Evolutionary conservation across 192 early-diverging fungal species (phyloP).

Genomic region (Lobulomyces angularis): DNA sequence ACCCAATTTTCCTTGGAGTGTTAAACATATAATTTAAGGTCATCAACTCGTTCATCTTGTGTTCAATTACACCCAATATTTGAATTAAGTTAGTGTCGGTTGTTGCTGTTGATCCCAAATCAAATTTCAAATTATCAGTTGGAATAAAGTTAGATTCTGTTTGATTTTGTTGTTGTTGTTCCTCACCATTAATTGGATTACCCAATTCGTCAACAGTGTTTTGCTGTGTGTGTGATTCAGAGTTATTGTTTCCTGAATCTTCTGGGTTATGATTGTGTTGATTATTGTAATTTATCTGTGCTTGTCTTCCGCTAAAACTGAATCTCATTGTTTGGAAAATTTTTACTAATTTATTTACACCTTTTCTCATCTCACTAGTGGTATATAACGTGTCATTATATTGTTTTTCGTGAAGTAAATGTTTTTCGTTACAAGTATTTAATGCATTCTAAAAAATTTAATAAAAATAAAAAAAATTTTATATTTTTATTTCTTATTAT

Average conservation of each 20-base stretch:
- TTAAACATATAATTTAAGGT: conserved; percentile 38
- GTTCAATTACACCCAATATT: conserved; percentile 34
- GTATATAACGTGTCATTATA: conserved; percentile 20
- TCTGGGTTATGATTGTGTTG: no score
- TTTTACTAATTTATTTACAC: conserved; percentile 20
- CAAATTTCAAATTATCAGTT: no score
- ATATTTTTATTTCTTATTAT: no score
- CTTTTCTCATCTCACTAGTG: conserved; percentile 21
- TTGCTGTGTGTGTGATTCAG: no score
- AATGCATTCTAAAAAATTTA: conserved; percentile 15
- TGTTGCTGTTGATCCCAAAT: conserved; percentile 19
- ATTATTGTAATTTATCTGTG: no score
- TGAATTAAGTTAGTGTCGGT: conserved; percentile 33
- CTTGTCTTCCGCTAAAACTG: no score
- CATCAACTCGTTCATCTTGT: conserved; percentile 39
- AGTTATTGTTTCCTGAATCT: no score
- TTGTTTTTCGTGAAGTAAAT: conserved; percentile 21
- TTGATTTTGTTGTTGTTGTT: no score
- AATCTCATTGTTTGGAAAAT: conserved; percentile 19
- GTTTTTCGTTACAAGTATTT: conserved; percentile 15
- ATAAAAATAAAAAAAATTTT: no score
- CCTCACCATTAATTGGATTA: no score
- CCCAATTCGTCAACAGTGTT: no score
- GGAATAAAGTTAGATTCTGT: no score
- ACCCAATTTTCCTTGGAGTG: conserved; percentile 26